Conservation (phyloP, 805 yeast species). For the Candida berthetii region DNA sequence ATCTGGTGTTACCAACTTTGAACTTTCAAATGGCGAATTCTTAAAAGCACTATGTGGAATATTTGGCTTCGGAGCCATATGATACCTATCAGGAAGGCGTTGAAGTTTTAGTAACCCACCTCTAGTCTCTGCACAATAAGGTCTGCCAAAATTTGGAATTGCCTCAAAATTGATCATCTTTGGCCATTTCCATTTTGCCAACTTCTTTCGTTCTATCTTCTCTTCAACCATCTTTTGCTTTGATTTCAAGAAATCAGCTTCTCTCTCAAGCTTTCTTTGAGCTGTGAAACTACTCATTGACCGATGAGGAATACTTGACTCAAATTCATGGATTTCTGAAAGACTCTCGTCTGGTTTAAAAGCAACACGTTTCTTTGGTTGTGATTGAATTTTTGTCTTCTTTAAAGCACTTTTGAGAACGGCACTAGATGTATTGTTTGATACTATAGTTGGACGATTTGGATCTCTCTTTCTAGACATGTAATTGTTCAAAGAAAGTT, state of each 20-base stretch:
- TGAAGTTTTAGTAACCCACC: background rate
- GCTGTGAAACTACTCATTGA: background rate
- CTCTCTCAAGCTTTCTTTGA: background rate
- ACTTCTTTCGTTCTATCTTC: background rate
- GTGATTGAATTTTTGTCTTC: background rate
- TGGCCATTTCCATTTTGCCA: background rate
- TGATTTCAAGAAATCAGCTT: background rate
- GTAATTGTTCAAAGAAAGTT: background rate
- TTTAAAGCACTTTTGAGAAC: background rate
- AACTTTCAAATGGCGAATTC: background rate
- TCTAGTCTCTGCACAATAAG: background rate
- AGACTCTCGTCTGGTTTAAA: background rate
- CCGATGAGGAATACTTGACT: background rate
- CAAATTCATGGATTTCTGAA: background rate
- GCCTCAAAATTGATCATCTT: background rate
- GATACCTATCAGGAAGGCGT: background rate
- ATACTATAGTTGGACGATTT: background rate
- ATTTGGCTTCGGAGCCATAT: background rate
- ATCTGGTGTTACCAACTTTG: background rate
- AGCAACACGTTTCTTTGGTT: background rate
- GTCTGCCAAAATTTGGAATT: background rate
- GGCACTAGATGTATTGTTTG: background rate
- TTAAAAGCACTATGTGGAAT: background rate
- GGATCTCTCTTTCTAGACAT: background rate
- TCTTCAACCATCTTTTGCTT: background rate